Percentiles rank a stretch among this genome's conserved stretches.
phyloP scores from a whole-genome alignment of 2,329 filamentous ascomycete genomes.

The Gaeumannomyces tritici region DNA sequence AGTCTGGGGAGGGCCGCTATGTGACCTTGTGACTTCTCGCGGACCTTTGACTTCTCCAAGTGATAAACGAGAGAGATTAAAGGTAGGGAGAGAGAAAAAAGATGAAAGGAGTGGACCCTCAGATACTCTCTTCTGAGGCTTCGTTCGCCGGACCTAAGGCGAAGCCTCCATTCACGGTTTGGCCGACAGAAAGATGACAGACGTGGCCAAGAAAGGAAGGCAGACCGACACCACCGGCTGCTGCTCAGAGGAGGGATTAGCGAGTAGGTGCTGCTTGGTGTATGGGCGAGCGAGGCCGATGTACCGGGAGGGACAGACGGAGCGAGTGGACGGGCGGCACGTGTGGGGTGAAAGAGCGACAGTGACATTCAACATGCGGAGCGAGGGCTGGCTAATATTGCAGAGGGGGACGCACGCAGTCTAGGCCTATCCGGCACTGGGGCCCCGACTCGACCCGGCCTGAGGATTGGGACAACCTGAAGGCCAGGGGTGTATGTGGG shows the following conservation, averaged over 20 bases:
- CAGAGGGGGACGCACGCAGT: background rate
- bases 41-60: background rate
- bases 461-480: background rate
- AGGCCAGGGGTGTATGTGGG: background rate
- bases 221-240: background rate
- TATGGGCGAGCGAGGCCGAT: background rate
- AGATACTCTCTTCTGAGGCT: background rate
- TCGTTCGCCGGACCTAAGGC: background rate
- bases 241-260: background rate
- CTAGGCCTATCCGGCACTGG: background rate
- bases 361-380: background rate
- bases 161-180: background rate
- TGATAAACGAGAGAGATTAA: background rate
- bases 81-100: background rate
- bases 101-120: background rate
- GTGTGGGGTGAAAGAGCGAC: background rate
- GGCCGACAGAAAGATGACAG: background rate
- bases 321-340: background rate
- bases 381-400: background rate
- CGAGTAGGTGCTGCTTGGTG: background rate
- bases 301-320: background rate
- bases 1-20: background rate
- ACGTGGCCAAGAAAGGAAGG: background rate
- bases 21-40: background rate
- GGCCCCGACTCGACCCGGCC: background rate